These are phyloP conservation scores for Pyronema omphalodes DNA, from an alignment of 495 filamentous ascomycete species.

Conservation along the genomic window DNA sequence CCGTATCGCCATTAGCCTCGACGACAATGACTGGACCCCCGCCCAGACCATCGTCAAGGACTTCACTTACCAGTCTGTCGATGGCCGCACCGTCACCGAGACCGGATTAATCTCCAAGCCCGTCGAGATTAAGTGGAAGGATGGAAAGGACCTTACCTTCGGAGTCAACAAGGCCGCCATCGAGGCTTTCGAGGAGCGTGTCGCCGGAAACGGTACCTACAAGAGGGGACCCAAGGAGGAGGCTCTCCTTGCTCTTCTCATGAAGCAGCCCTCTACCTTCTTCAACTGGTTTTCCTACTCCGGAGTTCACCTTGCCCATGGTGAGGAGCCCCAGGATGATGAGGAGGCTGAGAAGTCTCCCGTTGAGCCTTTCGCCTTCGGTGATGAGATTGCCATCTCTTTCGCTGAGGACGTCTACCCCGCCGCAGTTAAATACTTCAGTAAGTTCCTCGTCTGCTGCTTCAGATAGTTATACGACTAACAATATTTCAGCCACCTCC, in stretches of 20 bases:
- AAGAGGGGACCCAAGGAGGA: slow-evolving; percentile 30
- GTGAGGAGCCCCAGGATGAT: slow-evolving; percentile 34
- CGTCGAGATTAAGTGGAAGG: slow-evolving; percentile 74
- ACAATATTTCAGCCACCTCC: slow-evolving; percentile 34
- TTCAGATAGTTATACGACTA: background rate
- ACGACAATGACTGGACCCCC: slow-evolving; percentile 53
- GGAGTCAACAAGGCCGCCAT: slow-evolving; percentile 57
- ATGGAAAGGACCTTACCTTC: slow-evolving; percentile 60
- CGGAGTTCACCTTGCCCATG: slow-evolving; percentile 35
- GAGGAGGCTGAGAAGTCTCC: slow-evolving; percentile 37
- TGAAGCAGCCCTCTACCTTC: slow-evolving; percentile 47
- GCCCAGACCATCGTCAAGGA: slow-evolving; percentile 66
- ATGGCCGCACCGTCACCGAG: slow-evolving; percentile 31
- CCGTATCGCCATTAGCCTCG: slow-evolving; percentile 41
- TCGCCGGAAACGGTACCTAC: slow-evolving; percentile 8
- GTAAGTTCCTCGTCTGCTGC: slow-evolving; percentile 35
- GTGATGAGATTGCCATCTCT: slow-evolving; percentile 59
- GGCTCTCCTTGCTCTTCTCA: slow-evolving; percentile 35
- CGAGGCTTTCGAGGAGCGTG: slow-evolving; percentile 40
- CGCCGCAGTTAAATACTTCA: slow-evolving; percentile 73
- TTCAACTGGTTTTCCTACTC: slow-evolving; percentile 75
- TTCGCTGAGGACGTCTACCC: slow-evolving; percentile 78
- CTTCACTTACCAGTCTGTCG: slow-evolving; percentile 36
- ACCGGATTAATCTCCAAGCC: slow-evolving; percentile 62
- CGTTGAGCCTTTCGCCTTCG: slow-evolving; percentile 61